A percentile compares a stretch with the other conserved stretches of the same genome.
Conservation (phyloP, 768 basidiomycete genomes). For the Kwoniella sp. region DNA sequence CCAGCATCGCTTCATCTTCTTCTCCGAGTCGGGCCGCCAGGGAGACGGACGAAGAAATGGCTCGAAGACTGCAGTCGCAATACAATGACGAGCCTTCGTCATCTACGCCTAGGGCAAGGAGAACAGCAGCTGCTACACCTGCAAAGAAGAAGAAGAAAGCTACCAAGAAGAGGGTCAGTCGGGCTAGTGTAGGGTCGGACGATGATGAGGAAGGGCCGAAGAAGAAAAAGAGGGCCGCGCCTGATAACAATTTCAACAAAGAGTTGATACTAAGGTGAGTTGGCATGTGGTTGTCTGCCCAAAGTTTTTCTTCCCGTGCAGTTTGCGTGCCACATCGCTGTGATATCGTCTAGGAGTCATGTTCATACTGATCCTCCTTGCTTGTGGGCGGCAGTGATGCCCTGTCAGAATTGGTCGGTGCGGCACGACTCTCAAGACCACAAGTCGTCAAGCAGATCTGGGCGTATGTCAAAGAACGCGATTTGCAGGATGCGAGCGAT, state of each 20-base stretch:
- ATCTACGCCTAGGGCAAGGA: constrained; percentile 57
- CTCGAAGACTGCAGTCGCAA: constrained; percentile 70
- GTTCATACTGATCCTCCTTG: too few species aligned
- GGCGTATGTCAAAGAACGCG: constrained; percentile 79
- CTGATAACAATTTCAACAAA: constrained; percentile 55
- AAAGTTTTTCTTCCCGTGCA: too few species aligned
- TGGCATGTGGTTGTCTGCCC: too few species aligned
- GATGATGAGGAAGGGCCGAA: constrained; percentile 33
- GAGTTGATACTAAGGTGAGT: constrained; percentile 60
- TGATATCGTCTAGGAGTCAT: too few species aligned
- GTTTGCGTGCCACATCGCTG: too few species aligned
- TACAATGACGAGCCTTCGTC: constrained; percentile 60
- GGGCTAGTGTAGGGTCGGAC: constrained; percentile 48
- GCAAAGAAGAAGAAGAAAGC: constrained; percentile 26
- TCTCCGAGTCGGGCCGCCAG: constrained; percentile 56
- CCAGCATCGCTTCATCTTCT: constrained; percentile 10
- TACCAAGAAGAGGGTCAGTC: constrained; percentile 51
- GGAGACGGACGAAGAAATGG: constrained; percentile 70
- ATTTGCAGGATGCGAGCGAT: constrained; percentile 81
- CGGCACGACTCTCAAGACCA: constrained; percentile 74
- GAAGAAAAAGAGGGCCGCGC: constrained; percentile 61
- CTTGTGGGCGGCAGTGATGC: constrained; percentile 75
- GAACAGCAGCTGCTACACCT: constrained; percentile 19
- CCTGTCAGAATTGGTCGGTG: constrained; percentile 69
- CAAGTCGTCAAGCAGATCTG: constrained; percentile 89